phyloP scores from a whole-genome alignment of 257 asterid genomes.

The Nicotiana obtusifolia region DNA sequence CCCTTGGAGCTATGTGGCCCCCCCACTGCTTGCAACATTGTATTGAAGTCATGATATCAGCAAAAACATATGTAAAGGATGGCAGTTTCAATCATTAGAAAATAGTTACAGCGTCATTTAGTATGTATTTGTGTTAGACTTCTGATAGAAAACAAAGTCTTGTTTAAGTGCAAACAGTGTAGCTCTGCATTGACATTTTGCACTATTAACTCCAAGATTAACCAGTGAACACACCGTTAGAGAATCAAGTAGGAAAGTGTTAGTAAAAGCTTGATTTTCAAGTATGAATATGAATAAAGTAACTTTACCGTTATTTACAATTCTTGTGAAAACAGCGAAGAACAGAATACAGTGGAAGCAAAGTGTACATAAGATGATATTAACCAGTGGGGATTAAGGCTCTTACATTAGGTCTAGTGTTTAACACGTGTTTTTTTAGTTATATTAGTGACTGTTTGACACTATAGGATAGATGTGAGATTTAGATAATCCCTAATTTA shows the following conservation, averaged over 20 bases:
- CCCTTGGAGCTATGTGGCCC: no score
- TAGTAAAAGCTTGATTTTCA: not conserved
- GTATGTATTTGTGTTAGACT: not conserved
- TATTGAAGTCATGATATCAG: not conserved
- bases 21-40: no score
- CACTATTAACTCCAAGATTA: not conserved
- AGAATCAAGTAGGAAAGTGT: not conserved
- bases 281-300: not conserved
- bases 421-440: not conserved
- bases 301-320: not conserved
- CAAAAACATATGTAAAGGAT: not conserved
- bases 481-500: not conserved
- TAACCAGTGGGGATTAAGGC: not conserved
- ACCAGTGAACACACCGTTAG: not conserved
- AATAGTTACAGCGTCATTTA: not conserved
- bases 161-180: not conserved
- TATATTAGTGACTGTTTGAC: not conserved
- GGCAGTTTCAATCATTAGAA: not conserved
- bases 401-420: not conserved
- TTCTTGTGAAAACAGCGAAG: not conserved
- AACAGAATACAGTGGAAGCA: not conserved
- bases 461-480: not conserved
- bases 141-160: not conserved
- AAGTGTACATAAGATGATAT: not conserved
- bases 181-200: not conserved